Base-by-base conservation (phyloP, 441 rosid species). In the Populus hybrid region DNA sequence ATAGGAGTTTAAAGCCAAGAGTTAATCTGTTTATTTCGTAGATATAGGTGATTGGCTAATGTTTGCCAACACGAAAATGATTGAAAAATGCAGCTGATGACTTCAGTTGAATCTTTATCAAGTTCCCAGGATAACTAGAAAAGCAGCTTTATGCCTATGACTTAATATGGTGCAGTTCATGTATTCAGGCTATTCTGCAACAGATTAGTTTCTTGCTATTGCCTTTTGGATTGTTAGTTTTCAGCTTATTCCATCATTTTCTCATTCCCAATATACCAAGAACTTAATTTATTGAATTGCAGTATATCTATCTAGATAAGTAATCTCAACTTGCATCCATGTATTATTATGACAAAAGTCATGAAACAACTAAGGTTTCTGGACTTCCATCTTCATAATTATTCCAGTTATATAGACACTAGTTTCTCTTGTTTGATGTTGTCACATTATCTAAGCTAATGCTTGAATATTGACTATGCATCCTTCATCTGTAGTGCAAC, bases 401-500 rank as follows among this genome's bases (percentile, higher is more conserved):
- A 14, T n/a, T 75, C 40, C 8, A 6, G 67, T 24, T 26, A 70
- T 42, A 3, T 9, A 3, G 42, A 35, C 36, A 11, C 30, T 59
- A 23, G 24, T 21, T 63, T 70, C 64, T 72, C 69, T 24, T 73
- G 66, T 35, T 26, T 66, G 59, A 46, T 28, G 2, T 10, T 59
- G 10, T 50, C 9, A 12, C 3, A 18, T 1, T 14, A 3, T 32
- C 66, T 67, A 46, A 7, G 73, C 46, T 61, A 9, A 76, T 71
- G 26, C 34, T 67, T 12, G 59, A n/a, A 53, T 28, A 73, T 34
- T 67, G 59, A 69, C 64, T n/a, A 63, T 24, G 28, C 32, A 10
- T 74, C 53, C 70, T 79, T 78, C 57, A 64, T 84, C 57, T 74
- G 84, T 34, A 94, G 97, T 85, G 86, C 92, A 40, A 91, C 90